phyloP scores from a whole-genome alignment of 768 basidiomycete genomes.

The Pleurotus djamor region DNA sequence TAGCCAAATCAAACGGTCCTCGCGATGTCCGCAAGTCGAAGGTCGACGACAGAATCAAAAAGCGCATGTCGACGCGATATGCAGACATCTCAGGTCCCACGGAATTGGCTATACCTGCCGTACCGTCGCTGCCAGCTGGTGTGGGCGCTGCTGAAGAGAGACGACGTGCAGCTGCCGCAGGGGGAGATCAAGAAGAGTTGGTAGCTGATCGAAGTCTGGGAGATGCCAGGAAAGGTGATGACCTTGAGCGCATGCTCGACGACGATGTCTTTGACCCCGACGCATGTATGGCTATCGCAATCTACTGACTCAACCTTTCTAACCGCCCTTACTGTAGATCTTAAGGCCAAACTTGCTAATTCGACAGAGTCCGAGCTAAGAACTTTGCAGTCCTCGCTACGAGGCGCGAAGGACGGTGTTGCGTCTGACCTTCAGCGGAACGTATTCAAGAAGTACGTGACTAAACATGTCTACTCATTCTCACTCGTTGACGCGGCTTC shows the following conservation, averaged over 20 bases:
- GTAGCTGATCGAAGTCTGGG: constrained; percentile 34
- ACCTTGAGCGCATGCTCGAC: constrained; percentile 59
- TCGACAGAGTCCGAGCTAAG: constrained; percentile 82
- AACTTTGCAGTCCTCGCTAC: constrained; percentile 75
- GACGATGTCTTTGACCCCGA: constrained; percentile 86
- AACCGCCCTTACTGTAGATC: constrained; percentile 34
- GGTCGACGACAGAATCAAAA: constrained; percentile 91
- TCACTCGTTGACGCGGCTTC: constrained; percentile 2
- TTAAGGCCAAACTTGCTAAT: constrained; percentile 86
- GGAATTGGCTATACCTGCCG: constrained; percentile 49
- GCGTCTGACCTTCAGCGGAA: constrained; percentile 82
- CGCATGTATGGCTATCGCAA: constrained; percentile 59
- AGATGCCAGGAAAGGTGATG: constrained; percentile 51
- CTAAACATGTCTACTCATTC: not conserved
- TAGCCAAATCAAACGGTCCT: constrained; percentile 26
- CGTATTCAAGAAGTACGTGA: constrained; percentile 85
- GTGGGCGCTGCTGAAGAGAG: constrained; percentile 27
- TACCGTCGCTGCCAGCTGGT: constrained; percentile 54
- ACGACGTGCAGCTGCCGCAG: constrained; percentile 18
- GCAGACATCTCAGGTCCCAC: constrained; percentile 80
- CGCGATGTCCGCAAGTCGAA: constrained; percentile 51
- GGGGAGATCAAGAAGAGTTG: constrained; percentile 45
- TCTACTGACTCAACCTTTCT: constrained; percentile 7
- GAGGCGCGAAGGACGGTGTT: constrained; percentile 66
- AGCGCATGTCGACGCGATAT: constrained; percentile 94